These are phyloP conservation scores for Fusarium burgessii DNA, from an alignment of 2,329 filamentous ascomycete species.

Conservation along the genomic window DNA sequence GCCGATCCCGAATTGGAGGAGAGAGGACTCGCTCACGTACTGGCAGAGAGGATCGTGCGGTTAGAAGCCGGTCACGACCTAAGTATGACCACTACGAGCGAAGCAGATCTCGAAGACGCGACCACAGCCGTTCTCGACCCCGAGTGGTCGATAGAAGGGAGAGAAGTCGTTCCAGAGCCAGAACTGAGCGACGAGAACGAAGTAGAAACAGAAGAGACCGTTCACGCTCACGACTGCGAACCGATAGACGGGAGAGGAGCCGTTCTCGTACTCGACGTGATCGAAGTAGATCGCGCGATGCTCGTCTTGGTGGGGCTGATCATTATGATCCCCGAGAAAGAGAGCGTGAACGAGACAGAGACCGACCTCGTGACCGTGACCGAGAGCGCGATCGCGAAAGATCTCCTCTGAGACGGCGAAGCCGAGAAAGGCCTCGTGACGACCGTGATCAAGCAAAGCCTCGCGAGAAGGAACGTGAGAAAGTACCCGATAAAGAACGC, in stretches of 20 bases:
- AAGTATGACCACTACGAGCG: constrained; percentile 51
- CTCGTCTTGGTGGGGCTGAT: constrained; percentile 43
- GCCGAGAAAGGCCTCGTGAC: constrained; percentile 45
- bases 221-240: constrained; percentile 46
- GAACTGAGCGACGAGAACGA: constrained; percentile 45
- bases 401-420: constrained; percentile 43
- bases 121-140: constrained; percentile 54
- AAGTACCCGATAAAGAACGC: constrained; percentile 19
- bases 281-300: constrained; percentile 48
- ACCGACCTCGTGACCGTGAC: constrained; percentile 34
- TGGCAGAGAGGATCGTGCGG: constrained; percentile 49
- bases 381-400: constrained; percentile 36
- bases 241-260: constrained; percentile 50
- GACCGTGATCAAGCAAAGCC: constrained; percentile 40
- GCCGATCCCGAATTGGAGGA: constrained; percentile 52
- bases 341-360: constrained; percentile 45
- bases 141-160: constrained; percentile 49
- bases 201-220: constrained; percentile 48
- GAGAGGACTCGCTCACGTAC: constrained; percentile 57
- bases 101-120: constrained; percentile 52
- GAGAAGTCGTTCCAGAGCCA: constrained; percentile 48
- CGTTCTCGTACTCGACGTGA: constrained; percentile 50
- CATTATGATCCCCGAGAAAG: constrained; percentile 52
- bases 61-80: constrained; percentile 52
- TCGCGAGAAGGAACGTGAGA: constrained; percentile 38